A percentile compares a stretch with the other conserved stretches of the same genome.
These are phyloP conservation scores for Fraxinus latifolia DNA, from an alignment of 305 asterid genomes.

Conservation along the genomic window DNA sequence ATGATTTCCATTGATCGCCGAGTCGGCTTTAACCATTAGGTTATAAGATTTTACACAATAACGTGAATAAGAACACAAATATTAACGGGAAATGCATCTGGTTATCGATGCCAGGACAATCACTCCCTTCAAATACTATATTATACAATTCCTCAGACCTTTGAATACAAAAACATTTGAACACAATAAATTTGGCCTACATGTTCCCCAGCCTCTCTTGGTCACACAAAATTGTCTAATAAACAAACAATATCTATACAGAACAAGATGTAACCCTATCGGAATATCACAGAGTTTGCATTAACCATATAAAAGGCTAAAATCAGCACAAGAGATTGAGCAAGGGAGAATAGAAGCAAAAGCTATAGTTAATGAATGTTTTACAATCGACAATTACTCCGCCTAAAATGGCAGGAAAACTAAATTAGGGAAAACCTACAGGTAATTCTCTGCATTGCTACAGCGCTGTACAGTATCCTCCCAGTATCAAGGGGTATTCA, in stretches of 20 bases:
- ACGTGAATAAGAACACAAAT: background rate
- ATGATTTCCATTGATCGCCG: background rate
- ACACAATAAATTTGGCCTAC: background rate
- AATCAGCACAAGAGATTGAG: background rate
- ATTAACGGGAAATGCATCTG: background rate
- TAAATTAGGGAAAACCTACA: constrained; percentile 4
- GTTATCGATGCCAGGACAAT: background rate
- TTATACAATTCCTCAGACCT: constrained; percentile 2
- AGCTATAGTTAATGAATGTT: constrained; percentile 1
- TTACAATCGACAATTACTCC: constrained; percentile 5
- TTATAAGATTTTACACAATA: background rate
- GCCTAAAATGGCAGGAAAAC: constrained; percentile 4
- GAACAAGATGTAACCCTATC: background rate
- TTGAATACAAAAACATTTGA: background rate
- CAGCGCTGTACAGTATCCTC: constrained; percentile 81
- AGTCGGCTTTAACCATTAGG: background rate
- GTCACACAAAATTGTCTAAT: constrained; percentile 10
- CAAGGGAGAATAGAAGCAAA: constrained; percentile 2
- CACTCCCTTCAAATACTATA: background rate
- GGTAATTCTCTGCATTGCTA: constrained; percentile 35
- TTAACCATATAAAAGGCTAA: background rate
- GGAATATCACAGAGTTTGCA: background rate
- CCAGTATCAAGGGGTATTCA: constrained; percentile 34
- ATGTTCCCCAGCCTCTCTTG: background rate
- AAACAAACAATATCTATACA: background rate